Base-by-base conservation (phyloP, 805 yeast species). In the Ogataea nitratoaversa region DNA sequence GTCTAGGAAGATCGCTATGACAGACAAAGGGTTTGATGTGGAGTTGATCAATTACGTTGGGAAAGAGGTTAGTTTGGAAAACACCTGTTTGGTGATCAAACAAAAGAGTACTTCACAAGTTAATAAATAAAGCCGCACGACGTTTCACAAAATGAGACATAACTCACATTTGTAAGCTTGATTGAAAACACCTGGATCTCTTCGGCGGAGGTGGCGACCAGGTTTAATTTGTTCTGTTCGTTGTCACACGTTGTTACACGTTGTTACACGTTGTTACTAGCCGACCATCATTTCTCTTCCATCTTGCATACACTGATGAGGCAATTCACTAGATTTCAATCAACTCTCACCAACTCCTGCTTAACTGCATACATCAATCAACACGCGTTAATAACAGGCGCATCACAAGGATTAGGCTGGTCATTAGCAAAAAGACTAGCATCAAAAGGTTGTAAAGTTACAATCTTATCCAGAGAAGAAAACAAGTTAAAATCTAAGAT, bases 321-420 rank as follows among this genome's bases (percentile, higher is more conserved):
- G 12, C n/a, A 24, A 25, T 13, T 34, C 9, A 22, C 9, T 20
- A 35, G 35, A 8, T 16, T 35, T 16, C 25, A 35, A 18, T 27
- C 34, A 19, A 31, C 40, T 8, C n/a, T 25, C 11, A 16, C 36
- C 30, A 27, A 12, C 6, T 13, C 20, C 13, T 9, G 11, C 8
- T 12, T 18, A 23, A 35, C 16, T 19, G 33, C 22, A 7, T 32
- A 16, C n/a, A 5, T 11, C 2, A 29, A 48, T 9, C 60, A 57
- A 23, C 57, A 50, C 42, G 82, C 80, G 0, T 48, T 77, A 4
- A 60, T 82, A 2, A 82, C 88, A 0, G 93, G 93, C 1, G 89
- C 82, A 0, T 78, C 89, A 0, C 62, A 72, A 33, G 91, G 93
- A 0, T 63, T 84, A 12, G 93, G 93, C 0, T 60, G 67, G 3